A percentile compares a stretch with the other conserved stretches of the same genome.
Evolutionary conservation across 345 rosid species (phyloP).

Genomic region (Lumnitzera racemosa): DNA sequence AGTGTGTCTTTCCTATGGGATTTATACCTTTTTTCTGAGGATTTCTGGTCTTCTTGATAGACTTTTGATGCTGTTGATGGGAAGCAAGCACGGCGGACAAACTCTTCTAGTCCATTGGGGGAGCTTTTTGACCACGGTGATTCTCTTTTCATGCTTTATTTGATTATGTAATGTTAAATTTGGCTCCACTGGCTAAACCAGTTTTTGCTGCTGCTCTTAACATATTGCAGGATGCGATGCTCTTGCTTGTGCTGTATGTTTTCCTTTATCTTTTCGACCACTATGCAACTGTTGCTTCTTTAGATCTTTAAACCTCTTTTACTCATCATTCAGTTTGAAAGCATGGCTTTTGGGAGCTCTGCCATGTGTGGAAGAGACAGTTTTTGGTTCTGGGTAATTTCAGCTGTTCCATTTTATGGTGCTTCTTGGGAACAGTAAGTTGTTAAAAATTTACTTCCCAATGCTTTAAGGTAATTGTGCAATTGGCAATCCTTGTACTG

Average conservation of each 20-base stretch:
- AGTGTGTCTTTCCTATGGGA: not conserved
- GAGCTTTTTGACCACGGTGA: constrained; percentile 96
- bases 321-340: constrained; percentile 52
- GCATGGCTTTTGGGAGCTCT: constrained; percentile 87
- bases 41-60: constrained; percentile 24
- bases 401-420: constrained; percentile 87
- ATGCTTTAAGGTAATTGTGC: not conserved
- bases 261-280: constrained; percentile 4
- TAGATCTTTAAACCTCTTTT: constrained; percentile 4
- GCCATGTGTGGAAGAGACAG: constrained; percentile 87
- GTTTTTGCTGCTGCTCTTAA: not conserved
- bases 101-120: constrained; percentile 82
- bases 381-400: constrained; percentile 94
- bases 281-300: not conserved
- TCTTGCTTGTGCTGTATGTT: constrained; percentile 94
- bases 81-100: constrained; percentile 94
- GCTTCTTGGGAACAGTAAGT: constrained; percentile 98
- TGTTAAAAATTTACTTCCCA: constrained; percentile 5
- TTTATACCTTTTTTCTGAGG: constrained; percentile 2
- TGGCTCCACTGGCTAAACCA: not conserved
- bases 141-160: constrained; percentile 10
- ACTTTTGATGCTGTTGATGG: constrained; percentile 99
- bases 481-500: too few species aligned
- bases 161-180: not conserved
- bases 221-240: constrained; percentile 90